Evolutionary conservation across 2,329 filamentous ascomycete genomes (phyloP).

Genomic region (Apiospora rasikravindrae): DNA sequence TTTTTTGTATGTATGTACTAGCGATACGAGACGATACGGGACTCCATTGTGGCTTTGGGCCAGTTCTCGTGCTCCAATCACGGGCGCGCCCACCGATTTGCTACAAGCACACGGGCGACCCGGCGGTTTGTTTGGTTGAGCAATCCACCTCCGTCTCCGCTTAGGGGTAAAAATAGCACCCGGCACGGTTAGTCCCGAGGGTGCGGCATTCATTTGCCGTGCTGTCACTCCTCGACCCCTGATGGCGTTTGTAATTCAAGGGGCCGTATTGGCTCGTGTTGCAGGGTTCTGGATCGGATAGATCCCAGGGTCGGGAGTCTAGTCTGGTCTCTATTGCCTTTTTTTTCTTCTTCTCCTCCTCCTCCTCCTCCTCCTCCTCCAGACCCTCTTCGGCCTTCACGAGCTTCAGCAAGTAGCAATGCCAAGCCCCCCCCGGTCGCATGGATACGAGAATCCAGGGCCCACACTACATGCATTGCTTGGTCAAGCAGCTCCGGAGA

Average conservation of each 20-base stretch:
- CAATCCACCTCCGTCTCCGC: neutral
- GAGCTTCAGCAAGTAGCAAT: neutral
- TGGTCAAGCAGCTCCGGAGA: neutral
- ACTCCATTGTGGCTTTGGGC: neutral
- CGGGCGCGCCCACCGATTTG: neutral
- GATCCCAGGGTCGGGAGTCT: neutral
- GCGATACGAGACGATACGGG: neutral
- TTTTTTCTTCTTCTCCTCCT: no score
- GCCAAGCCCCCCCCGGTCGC: neutral
- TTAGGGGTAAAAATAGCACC: neutral
- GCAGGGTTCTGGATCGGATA: neutral
- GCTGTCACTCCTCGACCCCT: neutral
- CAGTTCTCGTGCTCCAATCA: neutral
- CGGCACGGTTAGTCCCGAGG: neutral
- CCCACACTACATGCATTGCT: neutral
- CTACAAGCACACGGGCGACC: neutral
- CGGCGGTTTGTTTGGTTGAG: neutral
- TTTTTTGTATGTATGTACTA: neutral
- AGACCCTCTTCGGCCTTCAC: neutral
- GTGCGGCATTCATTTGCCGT: neutral
- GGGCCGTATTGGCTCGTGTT: constrained; percentile 1
- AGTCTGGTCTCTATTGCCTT: neutral
- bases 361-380: neutral
- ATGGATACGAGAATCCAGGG: neutral
- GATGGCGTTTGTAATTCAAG: neutral